Evolutionary conservation across 2,329 filamentous ascomycete species (phyloP), one percentile per base, ranked within the genome.

Genomic region (Xylaria sp.): DNA sequence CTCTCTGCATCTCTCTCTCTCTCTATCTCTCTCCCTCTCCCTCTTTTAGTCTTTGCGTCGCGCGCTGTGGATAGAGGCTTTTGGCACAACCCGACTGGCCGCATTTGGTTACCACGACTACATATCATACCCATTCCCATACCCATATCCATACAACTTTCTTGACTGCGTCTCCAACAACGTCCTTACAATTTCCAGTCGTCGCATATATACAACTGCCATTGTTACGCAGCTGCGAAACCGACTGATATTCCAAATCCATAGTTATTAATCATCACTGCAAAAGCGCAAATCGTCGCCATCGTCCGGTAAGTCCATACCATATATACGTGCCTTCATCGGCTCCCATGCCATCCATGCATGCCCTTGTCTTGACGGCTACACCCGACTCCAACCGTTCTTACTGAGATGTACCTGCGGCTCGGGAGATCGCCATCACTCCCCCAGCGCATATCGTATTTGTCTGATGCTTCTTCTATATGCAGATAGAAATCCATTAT

Each of bases 201-300:
- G 59, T 52, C 47, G 53, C 31, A 62, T 62, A 49, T 23, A 59
- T 5, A 43, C 42, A 14, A 43, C 31, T 47, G 12, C 23, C 37
- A 28, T 42, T 52, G 31, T 28, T 50, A 38, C 49, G 56, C 40
- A 63, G 60, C 23, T 49, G 11, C 46, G 28, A 17, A 8, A 47
- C 45, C 17, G 45, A 28, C 45, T 23, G 19, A 23, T 45, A 33
- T 40, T 45, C 45, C 54, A 50, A 57, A 21, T 23, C 49, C 33
- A 25, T 33, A 31, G 19, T 9, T n/a, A n/a, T 14, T 50, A 35
- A 49, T 35, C 53, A 52, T 21, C 56, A 56, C 57, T 15, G 33
- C 40, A 25, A 43, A 28, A 38, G 56, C 52, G 47, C 60, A 57
- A 55, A 57, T 9, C 63, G 60, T 53, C 46, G 42, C 46, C 52